These are phyloP conservation scores for Puccinellia tenuiflora DNA, from an alignment of 176 grass and related monocot genomes.

Conservation along the genomic window DNA sequence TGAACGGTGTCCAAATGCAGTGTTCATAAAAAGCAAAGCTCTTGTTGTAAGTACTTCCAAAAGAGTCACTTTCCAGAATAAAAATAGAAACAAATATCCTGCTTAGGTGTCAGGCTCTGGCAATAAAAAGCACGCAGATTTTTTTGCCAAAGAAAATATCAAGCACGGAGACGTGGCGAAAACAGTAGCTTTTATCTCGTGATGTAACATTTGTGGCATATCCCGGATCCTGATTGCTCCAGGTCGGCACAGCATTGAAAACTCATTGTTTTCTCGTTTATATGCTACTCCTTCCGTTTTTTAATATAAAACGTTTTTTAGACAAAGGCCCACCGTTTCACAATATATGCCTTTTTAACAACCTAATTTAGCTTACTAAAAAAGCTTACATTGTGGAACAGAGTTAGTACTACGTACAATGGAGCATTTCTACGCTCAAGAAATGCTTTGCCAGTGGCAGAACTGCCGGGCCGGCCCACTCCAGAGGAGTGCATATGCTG, in stretches of 20 bases:
- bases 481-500: too few relatives aligned
- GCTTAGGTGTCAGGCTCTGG: not conserved
- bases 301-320: too few relatives aligned
- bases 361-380: too few relatives aligned
- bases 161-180: not conserved
- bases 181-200: not conserved
- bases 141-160: not conserved
- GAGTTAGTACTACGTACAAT: too few relatives aligned
- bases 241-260: not conserved
- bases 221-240: not conserved
- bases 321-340: too few relatives aligned
- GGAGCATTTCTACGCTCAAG: too few relatives aligned
- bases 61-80: not conserved
- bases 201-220: conserved; percentile 23
- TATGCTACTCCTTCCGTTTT: too few relatives aligned
- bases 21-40: not conserved
- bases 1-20: not conserved
- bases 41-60: not conserved
- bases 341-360: too few relatives aligned
- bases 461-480: too few relatives aligned
- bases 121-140: not conserved
- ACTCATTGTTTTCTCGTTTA: too few relatives aligned
- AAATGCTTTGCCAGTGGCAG: too few relatives aligned
- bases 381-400: too few relatives aligned
- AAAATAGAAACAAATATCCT: not conserved